Evolutionary conservation across 768 basidiomycete species (phyloP).

Genomic region (Podaxis pistillaris): DNA sequence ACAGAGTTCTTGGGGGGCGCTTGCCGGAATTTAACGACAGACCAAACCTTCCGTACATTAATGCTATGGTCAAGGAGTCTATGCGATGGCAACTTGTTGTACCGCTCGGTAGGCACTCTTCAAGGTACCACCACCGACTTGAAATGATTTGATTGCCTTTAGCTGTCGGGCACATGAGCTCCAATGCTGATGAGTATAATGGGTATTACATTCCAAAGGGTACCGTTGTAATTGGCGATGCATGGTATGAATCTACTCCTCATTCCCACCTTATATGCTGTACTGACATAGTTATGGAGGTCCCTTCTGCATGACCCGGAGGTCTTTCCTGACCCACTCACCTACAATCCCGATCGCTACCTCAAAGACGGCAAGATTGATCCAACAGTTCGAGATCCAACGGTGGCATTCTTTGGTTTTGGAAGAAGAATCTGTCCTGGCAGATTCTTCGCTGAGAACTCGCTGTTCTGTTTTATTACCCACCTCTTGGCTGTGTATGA

Average conservation of each 20-base stretch:
- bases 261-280: neutral
- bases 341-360: conserved; percentile 32
- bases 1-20: conserved; percentile 30
- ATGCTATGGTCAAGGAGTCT: conserved; percentile 24
- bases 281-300: neutral
- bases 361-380: conserved; percentile 24
- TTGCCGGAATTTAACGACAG: conserved; percentile 25
- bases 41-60: conserved; percentile 23
- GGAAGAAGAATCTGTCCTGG: conserved; percentile 29
- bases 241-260: neutral
- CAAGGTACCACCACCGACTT: neutral
- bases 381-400: conserved; percentile 23
- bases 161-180: neutral
- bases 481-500: conserved; percentile 24
- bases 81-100: conserved; percentile 22
- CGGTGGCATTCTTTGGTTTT: conserved; percentile 29
- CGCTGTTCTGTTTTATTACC: conserved; percentile 20
- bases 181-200: neutral
- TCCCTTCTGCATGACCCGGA: conserved; percentile 22
- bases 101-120: conserved; percentile 23
- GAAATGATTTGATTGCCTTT: neutral
- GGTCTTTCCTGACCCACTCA: conserved; percentile 19
- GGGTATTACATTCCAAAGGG: conserved; percentile 2
- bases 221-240: neutral
- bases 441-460: conserved; percentile 22